phyloP scores from a whole-genome alignment of 805 yeast species.

The Saccharomycopsis fermentans region DNA sequence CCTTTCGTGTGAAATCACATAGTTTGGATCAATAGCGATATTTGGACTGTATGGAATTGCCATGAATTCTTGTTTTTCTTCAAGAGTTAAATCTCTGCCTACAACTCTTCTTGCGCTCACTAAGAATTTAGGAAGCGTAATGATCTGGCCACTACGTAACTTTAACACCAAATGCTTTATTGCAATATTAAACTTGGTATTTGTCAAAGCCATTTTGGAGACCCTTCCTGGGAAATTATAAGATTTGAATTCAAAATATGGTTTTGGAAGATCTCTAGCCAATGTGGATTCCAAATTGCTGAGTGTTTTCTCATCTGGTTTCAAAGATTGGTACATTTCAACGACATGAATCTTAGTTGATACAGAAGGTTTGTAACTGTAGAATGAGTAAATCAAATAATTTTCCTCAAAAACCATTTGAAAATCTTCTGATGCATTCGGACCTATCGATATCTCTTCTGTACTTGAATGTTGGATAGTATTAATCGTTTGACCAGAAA shows the following conservation, averaged over 20 bases:
- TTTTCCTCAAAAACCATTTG: constrained; percentile 65
- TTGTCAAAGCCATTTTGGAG: constrained; percentile 39
- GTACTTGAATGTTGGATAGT: constrained; percentile 32
- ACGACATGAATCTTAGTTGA: constrained; percentile 55
- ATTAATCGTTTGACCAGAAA: constrained; percentile 56
- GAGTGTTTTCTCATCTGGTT: constrained; percentile 35
- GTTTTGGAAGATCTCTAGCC: constrained; percentile 27
- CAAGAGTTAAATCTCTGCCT: constrained; percentile 39
- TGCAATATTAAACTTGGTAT: constrained; percentile 58
- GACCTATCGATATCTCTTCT: constrained; percentile 32
- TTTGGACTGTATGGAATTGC: constrained; percentile 54
- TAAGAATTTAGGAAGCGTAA: constrained; percentile 55
- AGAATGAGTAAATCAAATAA: constrained; percentile 67
- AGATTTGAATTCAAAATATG: constrained; percentile 43
- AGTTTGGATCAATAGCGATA: constrained; percentile 38
- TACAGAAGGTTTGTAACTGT: constrained; percentile 38
- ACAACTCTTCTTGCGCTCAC: constrained; percentile 49
- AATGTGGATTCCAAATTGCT: neutral
- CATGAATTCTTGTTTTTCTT: constrained; percentile 50
- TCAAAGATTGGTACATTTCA: constrained; percentile 66
- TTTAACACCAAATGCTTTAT: constrained; percentile 53
- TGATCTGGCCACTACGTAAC: constrained; percentile 50
- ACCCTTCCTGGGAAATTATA: constrained; percentile 56
- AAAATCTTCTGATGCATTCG: constrained; percentile 26
- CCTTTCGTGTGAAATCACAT: constrained; percentile 43